Percentiles rank a stretch among this genome's conserved stretches.
Evolutionary conservation across 352 stramenopile species (phyloP).

Genomic region (Phytophthora sansomeana): DNA sequence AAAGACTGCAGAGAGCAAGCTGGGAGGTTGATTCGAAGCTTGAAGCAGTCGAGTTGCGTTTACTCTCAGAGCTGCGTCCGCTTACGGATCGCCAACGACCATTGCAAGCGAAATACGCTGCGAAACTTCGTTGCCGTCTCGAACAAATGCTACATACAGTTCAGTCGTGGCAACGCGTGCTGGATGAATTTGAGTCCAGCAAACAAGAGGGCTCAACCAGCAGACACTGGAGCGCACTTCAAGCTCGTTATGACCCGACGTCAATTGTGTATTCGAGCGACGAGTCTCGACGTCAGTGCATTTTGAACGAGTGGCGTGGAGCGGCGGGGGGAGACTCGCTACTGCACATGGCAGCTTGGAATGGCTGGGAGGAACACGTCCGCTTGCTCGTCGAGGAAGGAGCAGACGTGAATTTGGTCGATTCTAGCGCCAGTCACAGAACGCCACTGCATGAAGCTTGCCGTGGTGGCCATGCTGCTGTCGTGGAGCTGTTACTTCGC

Average conservation of each 20-base stretch:
- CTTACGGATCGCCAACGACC: slow-evolving; percentile 19
- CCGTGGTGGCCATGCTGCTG: slow-evolving; percentile 45
- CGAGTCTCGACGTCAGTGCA: slow-evolving; percentile 21
- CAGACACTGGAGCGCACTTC: slow-evolving; percentile 35
- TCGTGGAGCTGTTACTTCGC: slow-evolving; percentile 48
- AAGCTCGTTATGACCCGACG: slow-evolving; percentile 18
- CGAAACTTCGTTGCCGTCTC: slow-evolving; percentile 38
- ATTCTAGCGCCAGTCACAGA: slow-evolving; percentile 50
- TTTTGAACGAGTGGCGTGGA: slow-evolving; percentile 34
- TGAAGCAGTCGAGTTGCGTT: slow-evolving; percentile 43
- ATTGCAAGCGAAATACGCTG: slow-evolving; percentile 51
- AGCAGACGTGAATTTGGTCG: slow-evolving; percentile 54
- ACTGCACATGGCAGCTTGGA: slow-evolving; percentile 64
- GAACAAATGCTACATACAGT: slow-evolving; percentile 29
- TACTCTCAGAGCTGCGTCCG: slow-evolving; percentile 39
- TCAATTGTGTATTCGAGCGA: slow-evolving; percentile 9
- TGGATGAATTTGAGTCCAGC: slow-evolving; percentile 25
- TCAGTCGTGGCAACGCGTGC: slow-evolving; percentile 39
- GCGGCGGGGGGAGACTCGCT: slow-evolving; percentile 52
- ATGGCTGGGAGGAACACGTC: slow-evolving; percentile 42
- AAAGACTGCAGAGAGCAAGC: slow-evolving; percentile 22
- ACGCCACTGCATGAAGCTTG: slow-evolving; percentile 71
- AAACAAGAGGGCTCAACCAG: slow-evolving; percentile 8
- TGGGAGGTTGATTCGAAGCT: slow-evolving; percentile 38
- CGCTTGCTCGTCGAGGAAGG: slow-evolving; percentile 37